Conservation (phyloP, 345 rosid species). For the Hibiscus syriacus region DNA sequence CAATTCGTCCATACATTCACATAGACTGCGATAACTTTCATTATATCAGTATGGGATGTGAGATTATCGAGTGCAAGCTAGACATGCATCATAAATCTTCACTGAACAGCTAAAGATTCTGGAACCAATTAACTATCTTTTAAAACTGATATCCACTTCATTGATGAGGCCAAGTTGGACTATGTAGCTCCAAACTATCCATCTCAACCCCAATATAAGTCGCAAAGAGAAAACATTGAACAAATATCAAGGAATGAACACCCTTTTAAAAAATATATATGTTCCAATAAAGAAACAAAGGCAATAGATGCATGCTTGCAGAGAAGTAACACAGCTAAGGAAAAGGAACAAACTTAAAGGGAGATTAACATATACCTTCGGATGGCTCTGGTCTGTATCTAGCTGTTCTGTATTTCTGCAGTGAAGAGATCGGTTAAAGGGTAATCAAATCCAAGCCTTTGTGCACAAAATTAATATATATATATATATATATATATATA, state of each 20-base stretch:
- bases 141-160: not conserved
- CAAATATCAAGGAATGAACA: not conserved
- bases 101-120: not conserved
- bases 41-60: not conserved
- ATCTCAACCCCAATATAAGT: conserved; percentile 1
- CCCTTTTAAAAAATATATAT: not conserved
- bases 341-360: conserved; percentile 3
- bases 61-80: not conserved
- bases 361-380: conserved; percentile 44
- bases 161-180: not conserved
- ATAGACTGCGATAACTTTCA: not conserved
- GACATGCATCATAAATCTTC: not conserved
- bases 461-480: not conserved
- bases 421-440: conserved; percentile 21
- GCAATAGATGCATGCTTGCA: not conserved
- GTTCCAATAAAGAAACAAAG: not conserved
- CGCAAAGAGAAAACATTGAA: not conserved
- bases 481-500: too few species aligned
- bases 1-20: not conserved
- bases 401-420: conserved; percentile 90
- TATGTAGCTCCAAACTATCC: not conserved
- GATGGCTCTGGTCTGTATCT: conserved; percentile 61
- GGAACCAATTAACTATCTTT: not conserved
- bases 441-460: conserved; percentile 1
- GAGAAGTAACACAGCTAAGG: not conserved